Conservation (phyloP, 192 early-diverging fungal species). For the Coemansia sp. region DNA sequence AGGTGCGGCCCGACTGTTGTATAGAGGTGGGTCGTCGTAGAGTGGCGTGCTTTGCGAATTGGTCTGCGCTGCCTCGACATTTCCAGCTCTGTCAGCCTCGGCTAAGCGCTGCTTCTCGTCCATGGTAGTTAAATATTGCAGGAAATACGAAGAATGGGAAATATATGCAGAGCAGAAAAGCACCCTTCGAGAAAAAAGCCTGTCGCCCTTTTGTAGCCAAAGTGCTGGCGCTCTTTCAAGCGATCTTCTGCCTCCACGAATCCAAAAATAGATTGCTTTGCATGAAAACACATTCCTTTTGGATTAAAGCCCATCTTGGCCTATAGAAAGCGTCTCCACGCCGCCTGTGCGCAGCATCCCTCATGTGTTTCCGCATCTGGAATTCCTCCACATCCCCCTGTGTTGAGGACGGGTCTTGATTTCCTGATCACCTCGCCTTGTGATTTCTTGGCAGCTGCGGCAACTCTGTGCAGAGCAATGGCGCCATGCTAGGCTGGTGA, state of each 20-base stretch:
- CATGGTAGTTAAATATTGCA: background rate
- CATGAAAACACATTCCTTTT: background rate
- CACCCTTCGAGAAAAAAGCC: background rate
- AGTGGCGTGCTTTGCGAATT: background rate
- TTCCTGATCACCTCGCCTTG: background rate
- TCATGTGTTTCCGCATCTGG: background rate
- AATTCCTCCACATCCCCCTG: background rate
- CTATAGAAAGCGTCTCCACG: background rate
- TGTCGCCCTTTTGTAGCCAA: background rate
- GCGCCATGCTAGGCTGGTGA: background rate
- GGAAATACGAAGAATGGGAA: background rate
- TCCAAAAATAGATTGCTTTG: background rate
- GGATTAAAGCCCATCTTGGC: background rate
- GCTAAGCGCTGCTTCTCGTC: slow-evolving; percentile 9
- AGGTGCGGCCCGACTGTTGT: background rate
- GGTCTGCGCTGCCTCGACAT: background rate
- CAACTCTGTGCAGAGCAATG: background rate
- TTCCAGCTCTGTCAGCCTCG: background rate
- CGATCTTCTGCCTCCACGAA: no score
- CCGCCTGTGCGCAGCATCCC: background rate
- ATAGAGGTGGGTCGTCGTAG: slow-evolving; percentile 9
- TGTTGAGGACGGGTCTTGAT: background rate
- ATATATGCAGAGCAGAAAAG: background rate
- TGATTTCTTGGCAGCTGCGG: background rate
- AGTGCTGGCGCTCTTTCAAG: background rate